Conservation (phyloP, 116 monocot genomes). For the Phalaenopsis hybrid region DNA sequence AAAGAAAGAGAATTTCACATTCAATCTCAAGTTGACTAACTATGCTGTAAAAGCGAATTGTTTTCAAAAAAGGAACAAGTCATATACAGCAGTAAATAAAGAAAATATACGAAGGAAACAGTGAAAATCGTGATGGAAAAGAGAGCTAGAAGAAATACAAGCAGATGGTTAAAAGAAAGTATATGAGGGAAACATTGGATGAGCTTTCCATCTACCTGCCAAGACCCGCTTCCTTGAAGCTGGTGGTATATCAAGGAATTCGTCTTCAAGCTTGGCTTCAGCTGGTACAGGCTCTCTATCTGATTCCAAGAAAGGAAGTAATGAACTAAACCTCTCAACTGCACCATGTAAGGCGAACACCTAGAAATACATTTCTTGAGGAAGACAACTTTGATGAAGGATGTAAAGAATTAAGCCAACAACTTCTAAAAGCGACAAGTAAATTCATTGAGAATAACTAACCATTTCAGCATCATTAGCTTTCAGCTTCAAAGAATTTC, state of each 20-base stretch:
- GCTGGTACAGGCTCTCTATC: conserved; percentile 17
- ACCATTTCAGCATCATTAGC: conserved; percentile 79
- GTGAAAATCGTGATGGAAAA: neutral
- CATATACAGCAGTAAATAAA: neutral
- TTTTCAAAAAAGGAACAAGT: neutral
- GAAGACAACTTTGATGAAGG: neutral
- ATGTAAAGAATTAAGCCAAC: neutral
- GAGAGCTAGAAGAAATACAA: neutral
- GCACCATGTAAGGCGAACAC: conserved; percentile 55
- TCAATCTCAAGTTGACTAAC: neutral
- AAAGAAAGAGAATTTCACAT: neutral
- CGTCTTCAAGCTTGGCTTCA: conserved; percentile 44
- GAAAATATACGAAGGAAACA: neutral
- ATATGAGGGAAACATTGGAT: neutral
- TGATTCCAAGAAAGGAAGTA: conserved; percentile 46
- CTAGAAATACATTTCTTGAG: conserved; percentile 18
- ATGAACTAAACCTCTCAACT: conserved; percentile 48
- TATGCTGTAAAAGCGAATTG: neutral
- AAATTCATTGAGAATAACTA: conserved; percentile 3
- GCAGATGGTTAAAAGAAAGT: neutral
- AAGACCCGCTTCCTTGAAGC: conserved; percentile 51
- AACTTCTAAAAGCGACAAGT: neutral
- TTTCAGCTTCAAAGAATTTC: conserved; percentile 82
- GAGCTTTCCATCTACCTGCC: conserved; percentile 36
- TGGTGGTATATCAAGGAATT: conserved; percentile 43